Base-by-base conservation (phyloP, 2,329 filamentous ascomycete genomes). In the Exophiala mesophila region DNA sequence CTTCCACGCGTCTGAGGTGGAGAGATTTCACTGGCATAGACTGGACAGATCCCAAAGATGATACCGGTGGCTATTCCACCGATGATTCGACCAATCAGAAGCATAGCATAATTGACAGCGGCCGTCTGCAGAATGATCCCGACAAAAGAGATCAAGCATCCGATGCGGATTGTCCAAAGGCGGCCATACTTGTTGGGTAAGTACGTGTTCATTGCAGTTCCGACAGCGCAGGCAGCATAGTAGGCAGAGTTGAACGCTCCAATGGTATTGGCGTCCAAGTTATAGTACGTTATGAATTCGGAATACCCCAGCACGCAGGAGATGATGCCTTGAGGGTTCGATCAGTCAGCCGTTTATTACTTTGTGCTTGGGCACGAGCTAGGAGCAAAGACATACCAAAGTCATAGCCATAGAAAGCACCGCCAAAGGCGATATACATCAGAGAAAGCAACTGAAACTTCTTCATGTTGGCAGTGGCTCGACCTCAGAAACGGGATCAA, bases 91-190 rank as follows among this genome's bases (percentile, higher is more conserved):
- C 80, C 76, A 6, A 72, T 67, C 41, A 69, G 68, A 56, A 72
- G 77, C 76, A 80, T 76, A 6, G 66, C 62, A n/a, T 78, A 60
- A 37, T 72, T 68, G 47, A 72, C 68, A 10, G 80, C 76, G 18
- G 74, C 71, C 18, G 71, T 68, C 57, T 83, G 80, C 2, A 84
- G 67, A 23, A 70, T 65, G 1, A 76, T 76, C 5, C 79, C 80
- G 17, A 83, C 30, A 3, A 72, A 56, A 57, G 76, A 77, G 54
- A 83, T 73, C 5, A 41, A n/a, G 17, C 32, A 31, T 2, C 21
- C 43, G 9, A 41, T 4, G 3, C 18, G 28, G n/a, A 45, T 41
- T 1, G 38, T 37, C 26, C 38, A 20, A 1, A 36, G 9, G 5
- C 43, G 23, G 13, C 43, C 43, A 15, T 31, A 17, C 32, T 45